Evolutionary conservation across 2,329 filamentous ascomycete species (phyloP), one percentile per base, ranked within the genome.

Genomic region (Phaeosphaeriaceae sp.): DNA sequence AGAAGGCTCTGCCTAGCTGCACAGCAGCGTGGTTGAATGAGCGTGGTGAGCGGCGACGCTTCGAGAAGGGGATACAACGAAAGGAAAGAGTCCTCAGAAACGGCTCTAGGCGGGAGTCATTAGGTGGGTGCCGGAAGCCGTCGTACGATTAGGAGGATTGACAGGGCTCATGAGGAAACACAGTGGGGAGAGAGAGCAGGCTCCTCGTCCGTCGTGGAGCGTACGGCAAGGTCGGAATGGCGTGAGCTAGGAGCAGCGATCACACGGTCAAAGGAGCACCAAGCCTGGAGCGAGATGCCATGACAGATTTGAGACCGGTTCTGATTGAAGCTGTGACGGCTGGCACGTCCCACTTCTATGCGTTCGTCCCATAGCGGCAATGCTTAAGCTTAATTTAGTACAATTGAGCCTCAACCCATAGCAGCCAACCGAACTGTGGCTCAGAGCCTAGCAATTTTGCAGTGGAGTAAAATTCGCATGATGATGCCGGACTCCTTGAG

Each of bases 11-110:
- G 69, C 67, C 61, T 59, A 52, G 72, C 75, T 76, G 75, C 63
- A 66, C 75, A 75, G 75, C 75, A 77, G 75, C 75, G 63, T 63
- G 62, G 56, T 56, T 60, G 67, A 74, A 72, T 56, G 68, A 72
- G 55, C 63, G 64, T 64, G 63, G 61, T 62, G 59, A 70, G 65
- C 66, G 69, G 61, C 57, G 58, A 69, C 68, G 61, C 41, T 57
- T 56, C 25, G 54, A 61, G 65, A 73, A 58, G 51, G 69, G 70
- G 62, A 62, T 55, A 27, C 25, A 49, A 60, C 49, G 63, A 63
- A 68, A 65, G 61, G 63, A 57, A 69, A 61, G 66, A 62, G 60
- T 65, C 53, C 27, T 62, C 65, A 63, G 73, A 75, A 70, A 66
- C 58, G 66, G 70, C 67, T 66, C 67, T 68, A 65, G 62, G 60